Evolutionary conservation across 768 basidiomycete species (phyloP), one percentile per base, ranked within the genome.

Genomic region (Tylopilus rubrobrunneus): DNA sequence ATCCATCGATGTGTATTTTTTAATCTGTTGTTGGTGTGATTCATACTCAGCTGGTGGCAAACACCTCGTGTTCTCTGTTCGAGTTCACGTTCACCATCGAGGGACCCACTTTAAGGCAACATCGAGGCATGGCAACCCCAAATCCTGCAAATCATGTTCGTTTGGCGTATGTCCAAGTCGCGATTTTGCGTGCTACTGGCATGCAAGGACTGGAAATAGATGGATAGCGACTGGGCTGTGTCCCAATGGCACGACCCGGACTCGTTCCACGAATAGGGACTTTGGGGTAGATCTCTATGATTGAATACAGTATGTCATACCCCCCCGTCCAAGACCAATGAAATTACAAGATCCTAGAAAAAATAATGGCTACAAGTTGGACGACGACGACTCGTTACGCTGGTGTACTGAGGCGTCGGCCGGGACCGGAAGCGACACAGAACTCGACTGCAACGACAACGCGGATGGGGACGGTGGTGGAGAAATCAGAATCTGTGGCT

Each of bases 161-260:
- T 49, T n/a, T 41, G 73, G 70, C 68, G 6, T 71, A 71, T 33
- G 71, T 19, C 19, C 19, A 19, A 19, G 19, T 73, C 19, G 67
- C 68, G 9, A 66, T 74, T 44, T 76, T 74, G 7, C 71, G 75
- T 15, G 75, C 76, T 19, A 75, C 74, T 0, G 60, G 66, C 19
- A 67, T 75, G 64, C 73, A 75, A 11, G 74, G 73, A 3, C 60
- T 76, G 6, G 74, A 76, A 44, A 67, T 76, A 70, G 36, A 71
- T 70, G 68, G 68, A 70, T 28, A 67, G 63, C 4, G 66, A 67
- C 15, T 68, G 61, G 58, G 70, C 59, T 7, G 61, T 70, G 3
- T 68, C 67, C 33, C 64, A 67, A 44, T 70, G 66, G 66, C 60
- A 70, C n/a, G 34, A 61, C 19, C 19, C 19, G 19, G 19, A 19